phyloP scores from a whole-genome alignment of 1,139 yeast species.

The Magnusiomyces sp. region DNA sequence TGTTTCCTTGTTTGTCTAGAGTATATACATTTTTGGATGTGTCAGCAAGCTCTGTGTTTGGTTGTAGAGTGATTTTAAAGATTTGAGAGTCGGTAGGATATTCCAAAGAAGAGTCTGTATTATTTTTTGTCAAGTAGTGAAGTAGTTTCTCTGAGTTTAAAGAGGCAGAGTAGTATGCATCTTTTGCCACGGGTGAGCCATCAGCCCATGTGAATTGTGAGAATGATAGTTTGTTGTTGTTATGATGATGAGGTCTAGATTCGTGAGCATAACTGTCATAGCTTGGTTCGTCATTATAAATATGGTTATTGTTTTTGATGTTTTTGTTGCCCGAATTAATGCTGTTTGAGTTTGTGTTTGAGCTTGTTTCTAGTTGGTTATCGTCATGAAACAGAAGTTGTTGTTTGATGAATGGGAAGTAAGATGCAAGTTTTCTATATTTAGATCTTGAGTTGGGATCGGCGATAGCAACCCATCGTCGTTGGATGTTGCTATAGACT shows the following conservation, averaged over 20 bases:
- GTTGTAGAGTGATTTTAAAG: constrained; percentile 26
- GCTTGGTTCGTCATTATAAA: too few species aligned
- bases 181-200: constrained; percentile 5
- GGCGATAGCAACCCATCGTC: constrained; percentile 28
- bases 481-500: constrained; percentile 22
- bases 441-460: constrained; percentile 24
- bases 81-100: constrained; percentile 22
- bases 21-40: constrained; percentile 14
- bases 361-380: neutral
- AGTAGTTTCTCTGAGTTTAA: constrained; percentile 21
- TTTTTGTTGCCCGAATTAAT: neutral
- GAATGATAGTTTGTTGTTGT: too few species aligned
- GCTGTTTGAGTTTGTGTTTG: neutral
- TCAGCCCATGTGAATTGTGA: constrained; percentile 11
- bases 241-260: too few species aligned
- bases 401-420: constrained; percentile 1
- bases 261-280: too few species aligned
- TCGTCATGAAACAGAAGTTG: neutral
- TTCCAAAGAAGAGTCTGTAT: constrained; percentile 19
- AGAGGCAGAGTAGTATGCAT: constrained; percentile 6
- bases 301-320: neutral
- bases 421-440: constrained; percentile 5
- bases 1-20: constrained; percentile 18
- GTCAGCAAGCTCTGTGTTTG: constrained; percentile 16
- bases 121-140: constrained; percentile 24